phyloP scores from a whole-genome alignment of 1,284 basidiomycete genomes.

The Boletus semigastroideus region DNA sequence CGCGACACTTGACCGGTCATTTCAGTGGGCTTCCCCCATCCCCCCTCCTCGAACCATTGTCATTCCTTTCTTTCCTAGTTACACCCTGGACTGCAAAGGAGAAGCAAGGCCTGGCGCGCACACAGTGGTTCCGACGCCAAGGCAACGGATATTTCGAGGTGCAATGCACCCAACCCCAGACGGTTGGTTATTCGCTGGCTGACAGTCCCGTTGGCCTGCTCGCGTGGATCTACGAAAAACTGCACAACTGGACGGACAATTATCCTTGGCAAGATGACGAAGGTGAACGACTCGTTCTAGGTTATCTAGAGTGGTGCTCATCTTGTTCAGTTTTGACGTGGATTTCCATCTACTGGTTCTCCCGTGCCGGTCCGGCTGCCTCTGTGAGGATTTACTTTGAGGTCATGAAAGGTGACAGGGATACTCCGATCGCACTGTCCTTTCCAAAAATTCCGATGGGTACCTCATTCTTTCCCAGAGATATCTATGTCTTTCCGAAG shows the following conservation, averaged over 20 bases:
- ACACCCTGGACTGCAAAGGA: slow-evolving; percentile 37
- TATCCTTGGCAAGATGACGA: slow-evolving; percentile 54
- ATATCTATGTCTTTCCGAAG: slow-evolving; percentile 38
- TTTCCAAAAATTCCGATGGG: slow-evolving; percentile 43
- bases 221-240: slow-evolving; percentile 61
- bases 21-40: slow-evolving; percentile 29
- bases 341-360: slow-evolving; percentile 61
- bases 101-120: slow-evolving; percentile 36
- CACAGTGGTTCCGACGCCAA: slow-evolving; percentile 29
- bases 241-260: slow-evolving; percentile 49
- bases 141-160: slow-evolving; percentile 42
- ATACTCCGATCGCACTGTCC: background rate
- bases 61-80: slow-evolving; percentile 26
- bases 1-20: background rate
- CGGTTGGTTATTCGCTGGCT: slow-evolving; percentile 51
- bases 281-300: slow-evolving; percentile 29
- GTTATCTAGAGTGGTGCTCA: background rate
- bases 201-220: slow-evolving; percentile 58
- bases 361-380: slow-evolving; percentile 52
- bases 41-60: slow-evolving; percentile 26
- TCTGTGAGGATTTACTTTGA: slow-evolving; percentile 56
- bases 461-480: slow-evolving; percentile 48
- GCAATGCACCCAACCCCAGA: slow-evolving; percentile 56
- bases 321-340: slow-evolving; percentile 48
- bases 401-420: slow-evolving; percentile 7